A percentile compares a stretch with the other conserved stretches of the same genome.
These are phyloP conservation scores for Phyllosticta capitalensis DNA, from an alignment of 2,329 filamentous ascomycete genomes.

Conservation along the genomic window DNA sequence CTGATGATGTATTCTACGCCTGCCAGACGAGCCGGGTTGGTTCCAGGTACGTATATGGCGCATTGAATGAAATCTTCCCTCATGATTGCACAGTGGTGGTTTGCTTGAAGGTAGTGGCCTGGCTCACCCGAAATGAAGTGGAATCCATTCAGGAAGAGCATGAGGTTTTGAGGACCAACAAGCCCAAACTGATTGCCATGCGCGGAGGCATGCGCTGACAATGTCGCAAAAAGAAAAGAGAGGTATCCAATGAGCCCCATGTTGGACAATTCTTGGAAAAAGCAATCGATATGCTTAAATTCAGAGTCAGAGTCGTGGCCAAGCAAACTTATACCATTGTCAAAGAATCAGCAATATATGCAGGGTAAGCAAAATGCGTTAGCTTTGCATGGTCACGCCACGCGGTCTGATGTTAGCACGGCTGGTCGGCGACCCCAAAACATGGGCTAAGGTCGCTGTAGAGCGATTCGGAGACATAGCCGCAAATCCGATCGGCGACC, in stretches of 20 bases:
- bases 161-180: constrained; percentile 6
- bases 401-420: not conserved
- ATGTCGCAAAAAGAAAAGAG: not conserved
- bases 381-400: not conserved
- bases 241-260: not conserved
- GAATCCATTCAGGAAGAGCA: constrained; percentile 11
- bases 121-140: constrained; percentile 11
- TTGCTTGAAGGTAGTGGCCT: constrained; percentile 6
- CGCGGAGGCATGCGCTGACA: not conserved
- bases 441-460: not conserved
- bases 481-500: not conserved
- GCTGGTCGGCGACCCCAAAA: not conserved
- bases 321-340: not conserved
- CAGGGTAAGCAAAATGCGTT: not conserved
- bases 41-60: constrained; percentile 11
- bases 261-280: not conserved
- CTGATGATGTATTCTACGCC: constrained; percentile 12
- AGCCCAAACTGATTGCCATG: not conserved
- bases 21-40: constrained; percentile 9
- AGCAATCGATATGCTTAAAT: not conserved
- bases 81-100: constrained; percentile 12
- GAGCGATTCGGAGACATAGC: not conserved
- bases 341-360: too few relatives aligned
- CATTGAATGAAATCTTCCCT: constrained; percentile 9
- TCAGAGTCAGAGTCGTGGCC: not conserved